Conservation (phyloP, 805 yeast species). For the Yarrowia sp. region DNA sequence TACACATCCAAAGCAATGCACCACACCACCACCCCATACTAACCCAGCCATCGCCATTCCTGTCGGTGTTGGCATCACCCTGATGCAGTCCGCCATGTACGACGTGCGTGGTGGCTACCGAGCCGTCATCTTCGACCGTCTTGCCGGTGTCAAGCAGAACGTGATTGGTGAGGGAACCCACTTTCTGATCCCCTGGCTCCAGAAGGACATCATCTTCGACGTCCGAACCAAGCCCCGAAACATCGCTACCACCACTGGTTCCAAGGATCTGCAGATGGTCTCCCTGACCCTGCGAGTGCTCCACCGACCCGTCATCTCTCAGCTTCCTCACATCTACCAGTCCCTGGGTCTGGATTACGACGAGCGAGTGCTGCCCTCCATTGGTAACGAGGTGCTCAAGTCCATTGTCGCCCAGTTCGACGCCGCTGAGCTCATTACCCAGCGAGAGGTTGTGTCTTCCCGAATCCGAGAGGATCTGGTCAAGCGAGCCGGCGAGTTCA, state of each 20-base stretch:
- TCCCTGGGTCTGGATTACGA: conserved; percentile 92
- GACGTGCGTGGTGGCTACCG: conserved; percentile 96
- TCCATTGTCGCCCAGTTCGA: conserved; percentile 98
- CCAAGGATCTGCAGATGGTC: conserved; percentile 96
- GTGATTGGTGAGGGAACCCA: conserved; percentile 98
- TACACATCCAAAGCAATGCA: neutral
- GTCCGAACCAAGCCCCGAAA: conserved; percentile 94
- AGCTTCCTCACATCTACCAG: conserved; percentile 87
- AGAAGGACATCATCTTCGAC: conserved; percentile 86
- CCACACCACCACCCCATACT: neutral
- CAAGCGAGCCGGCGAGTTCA: conserved; percentile 83
- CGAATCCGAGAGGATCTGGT: conserved; percentile 86
- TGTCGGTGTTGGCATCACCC: conserved; percentile 56
- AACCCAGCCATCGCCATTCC: conserved; percentile 47
- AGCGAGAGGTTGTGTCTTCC: conserved; percentile 92
- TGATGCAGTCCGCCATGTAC: conserved; percentile 77
- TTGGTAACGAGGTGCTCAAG: conserved; percentile 95
- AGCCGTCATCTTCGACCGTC: conserved; percentile 93
- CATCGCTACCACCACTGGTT: conserved; percentile 93
- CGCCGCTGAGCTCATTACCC: conserved; percentile 96
- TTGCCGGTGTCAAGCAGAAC: conserved; percentile 83
- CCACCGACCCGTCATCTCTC: conserved; percentile 88
- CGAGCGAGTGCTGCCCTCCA: conserved; percentile 96
- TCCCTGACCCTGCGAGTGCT: conserved; percentile 89
- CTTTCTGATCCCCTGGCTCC: conserved; percentile 94